Evolutionary conservation across 192 early-diverging fungal genomes (phyloP), one percentile per base, ranked within the genome.

Genomic region (Coemansia sp.): DNA sequence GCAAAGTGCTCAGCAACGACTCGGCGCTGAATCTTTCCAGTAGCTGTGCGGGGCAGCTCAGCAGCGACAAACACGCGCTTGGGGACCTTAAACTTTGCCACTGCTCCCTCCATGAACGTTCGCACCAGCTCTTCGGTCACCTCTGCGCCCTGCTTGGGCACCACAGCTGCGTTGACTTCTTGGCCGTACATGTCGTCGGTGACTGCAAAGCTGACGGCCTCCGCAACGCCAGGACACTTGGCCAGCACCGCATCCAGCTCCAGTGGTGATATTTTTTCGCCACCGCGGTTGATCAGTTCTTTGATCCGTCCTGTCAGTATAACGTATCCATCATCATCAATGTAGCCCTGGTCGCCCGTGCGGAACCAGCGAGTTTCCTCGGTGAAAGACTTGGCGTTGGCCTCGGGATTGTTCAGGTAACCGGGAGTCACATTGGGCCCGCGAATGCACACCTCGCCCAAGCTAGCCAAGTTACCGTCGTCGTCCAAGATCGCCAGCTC

Each of bases 201-300:
- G 7, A 93, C 92, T n/a, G 79, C 90, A 84, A 93, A 95, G 49
- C 86, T 87, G 20, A 92, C 89, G 2, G 91, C 94, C 69, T 95
- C 93, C 22, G 85, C 84, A 10, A 94, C 86, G 51, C 82, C 86
- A 15, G 88, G 90, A 47, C 91, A 90, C 63, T 85, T 82, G 31
- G 93, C 84, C 59, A 95, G 79, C 43, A 88, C 85, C 15, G 84
- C 85, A 70, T 95, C 93, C 2, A 96, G 82, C 76, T 96, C 94
- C 18, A 94, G 71, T 3, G 94, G 94, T n/a, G 91, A 93, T 67
- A 96, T 94, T 79, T 93, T 96, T 76, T 95, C 94, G 29, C 94
- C 94, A 41, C 93, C 93, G 54, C 94, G 91, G 76, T 94, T 96
- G 67, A 96, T 96, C 65, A 93, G 85, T 77, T 95, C 94, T 87